Percentiles rank a stretch among this genome's conserved stretches.
Conservation (phyloP, 371 early-diverging fungal species). For the Ecytonucleospora hepatopenaei region DNA sequence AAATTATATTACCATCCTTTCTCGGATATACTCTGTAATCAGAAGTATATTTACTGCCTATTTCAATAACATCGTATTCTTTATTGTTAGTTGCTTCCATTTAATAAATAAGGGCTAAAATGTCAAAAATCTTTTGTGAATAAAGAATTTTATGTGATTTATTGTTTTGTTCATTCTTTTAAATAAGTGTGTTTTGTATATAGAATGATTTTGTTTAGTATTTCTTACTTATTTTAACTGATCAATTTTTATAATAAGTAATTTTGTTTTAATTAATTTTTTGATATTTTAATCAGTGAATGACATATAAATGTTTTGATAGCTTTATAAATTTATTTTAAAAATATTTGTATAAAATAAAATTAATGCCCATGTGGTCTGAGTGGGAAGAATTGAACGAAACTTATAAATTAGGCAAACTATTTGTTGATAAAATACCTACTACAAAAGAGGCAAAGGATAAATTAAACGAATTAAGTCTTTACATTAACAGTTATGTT, state of each 20-base stretch:
- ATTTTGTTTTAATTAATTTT: not conserved
- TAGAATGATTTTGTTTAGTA: too few species aligned
- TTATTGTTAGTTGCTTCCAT: not conserved
- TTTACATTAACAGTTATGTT: not conserved
- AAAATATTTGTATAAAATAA: too few species aligned
- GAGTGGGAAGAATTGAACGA: not conserved
- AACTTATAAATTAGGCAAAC: not conserved
- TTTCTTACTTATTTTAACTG: not conserved
- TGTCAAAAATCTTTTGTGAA: not conserved
- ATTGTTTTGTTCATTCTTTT: too few species aligned
- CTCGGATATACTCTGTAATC: conserved; percentile 44
- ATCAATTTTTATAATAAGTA: not conserved
- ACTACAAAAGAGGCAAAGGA: conserved; percentile 8
- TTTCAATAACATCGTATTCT: conserved; percentile 3
- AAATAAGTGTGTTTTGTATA: too few species aligned
- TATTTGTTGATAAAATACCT: not conserved
- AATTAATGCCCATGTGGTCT: not conserved
- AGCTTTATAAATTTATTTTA: too few species aligned
- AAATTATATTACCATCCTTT: conserved; percentile 60
- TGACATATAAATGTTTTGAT: too few species aligned
- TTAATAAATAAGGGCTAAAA: not conserved
- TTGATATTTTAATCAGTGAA: too few species aligned
- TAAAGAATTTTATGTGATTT: too few species aligned
- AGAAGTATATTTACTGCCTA: conserved; percentile 48
- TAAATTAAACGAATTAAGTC: not conserved